phyloP scores from a whole-genome alignment of 2,329 filamentous ascomycete species.

The Phyllosticta ampelicida region DNA sequence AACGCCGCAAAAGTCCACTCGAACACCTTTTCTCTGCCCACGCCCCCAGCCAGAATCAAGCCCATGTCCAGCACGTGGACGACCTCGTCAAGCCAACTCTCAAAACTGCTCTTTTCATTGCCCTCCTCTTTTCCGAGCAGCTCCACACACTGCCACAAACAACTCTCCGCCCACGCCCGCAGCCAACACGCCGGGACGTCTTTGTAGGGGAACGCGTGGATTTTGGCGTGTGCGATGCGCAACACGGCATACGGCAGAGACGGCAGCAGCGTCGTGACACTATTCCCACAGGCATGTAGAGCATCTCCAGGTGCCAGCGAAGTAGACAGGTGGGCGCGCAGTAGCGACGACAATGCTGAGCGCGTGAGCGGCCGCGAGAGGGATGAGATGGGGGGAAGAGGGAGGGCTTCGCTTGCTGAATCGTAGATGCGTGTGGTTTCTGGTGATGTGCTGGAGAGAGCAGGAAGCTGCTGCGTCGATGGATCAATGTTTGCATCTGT shows the following conservation, averaged over 20 bases:
- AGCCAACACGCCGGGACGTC: slow-evolving; percentile 59
- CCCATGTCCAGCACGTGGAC: slow-evolving; percentile 63
- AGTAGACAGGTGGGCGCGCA: slow-evolving; percentile 13
- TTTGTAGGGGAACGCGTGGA: slow-evolving; percentile 60
- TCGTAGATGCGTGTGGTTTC: not conserved
- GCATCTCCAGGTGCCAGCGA: slow-evolving; percentile 13
- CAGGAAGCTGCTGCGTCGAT: too few relatives aligned
- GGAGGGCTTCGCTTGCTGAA: not conserved
- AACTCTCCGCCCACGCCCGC: slow-evolving; percentile 59
- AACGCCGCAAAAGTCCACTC: slow-evolving; percentile 3
- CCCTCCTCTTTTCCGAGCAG: slow-evolving; percentile 16
- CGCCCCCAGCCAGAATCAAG: slow-evolving; percentile 54
- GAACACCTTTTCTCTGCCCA: not conserved
- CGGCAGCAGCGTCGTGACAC: slow-evolving; percentile 19
- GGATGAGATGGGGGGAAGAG: not conserved
- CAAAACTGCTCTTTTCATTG: slow-evolving; percentile 17
- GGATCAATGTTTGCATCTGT: too few relatives aligned
- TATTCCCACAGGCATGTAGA: slow-evolving; percentile 32
- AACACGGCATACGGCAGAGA: slow-evolving; percentile 38
- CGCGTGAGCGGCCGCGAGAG: not conserved
- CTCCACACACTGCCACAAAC: slow-evolving; percentile 49
- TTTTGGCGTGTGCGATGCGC: slow-evolving; percentile 50
- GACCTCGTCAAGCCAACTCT: slow-evolving; percentile 44
- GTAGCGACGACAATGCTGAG: slow-evolving; percentile 1
- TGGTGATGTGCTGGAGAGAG: not conserved